Evolutionary conservation across 2,329 filamentous ascomycete species (phyloP), one percentile per base, ranked within the genome.

Genomic region (Magnaporthales sp.): DNA sequence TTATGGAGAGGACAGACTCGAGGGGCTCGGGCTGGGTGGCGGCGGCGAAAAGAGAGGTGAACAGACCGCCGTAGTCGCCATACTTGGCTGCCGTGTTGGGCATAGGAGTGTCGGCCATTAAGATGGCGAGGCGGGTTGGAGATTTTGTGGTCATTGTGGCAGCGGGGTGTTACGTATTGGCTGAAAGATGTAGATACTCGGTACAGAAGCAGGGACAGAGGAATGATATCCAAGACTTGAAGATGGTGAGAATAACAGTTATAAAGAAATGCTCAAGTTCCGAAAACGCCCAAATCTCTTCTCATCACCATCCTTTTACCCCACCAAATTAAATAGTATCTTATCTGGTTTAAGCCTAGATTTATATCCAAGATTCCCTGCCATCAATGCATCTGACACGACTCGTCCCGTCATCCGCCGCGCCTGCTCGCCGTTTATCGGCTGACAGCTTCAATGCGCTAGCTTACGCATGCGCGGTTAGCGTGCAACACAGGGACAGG

Each of bases 81-180:
- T 90, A 93, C 72, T 86, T 86, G 66, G 83, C 83, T 66, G 85
- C 80, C 51, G 89, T 86, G 60, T 84, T 77, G 1, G 87, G 84
- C 64, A 90, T 81, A 1, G 92, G 92, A 1, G 86, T 91, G 78
- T 97, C 94, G 80, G 91, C 90, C 82, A 97, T 92, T 71, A 98
- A 88, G 71, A 98, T 85, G 62, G 93, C 93, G 77, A 97, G 89
- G 67, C 91, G 89, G n/a, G 71, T 67, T 51, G 73, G 70, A 61
- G 68, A 29, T 69, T 67, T 69, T 66, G 75, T 79, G 65, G 66
- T 64, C 72, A 71, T 71, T 26, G 19, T 65, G 46, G n/a, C 22
- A n/a, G 62, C 15, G 13, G 62, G n/a, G 62, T 9, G 31, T 15
- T 29, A 26, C 3, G 11, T 13, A 51, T 11, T 4, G 22, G n/a